Percentiles rank a stretch among this genome's conserved stretches.
Conservation (phyloP, 768 basidiomycete species). For the Boletus rufocinnamomeus region DNA sequence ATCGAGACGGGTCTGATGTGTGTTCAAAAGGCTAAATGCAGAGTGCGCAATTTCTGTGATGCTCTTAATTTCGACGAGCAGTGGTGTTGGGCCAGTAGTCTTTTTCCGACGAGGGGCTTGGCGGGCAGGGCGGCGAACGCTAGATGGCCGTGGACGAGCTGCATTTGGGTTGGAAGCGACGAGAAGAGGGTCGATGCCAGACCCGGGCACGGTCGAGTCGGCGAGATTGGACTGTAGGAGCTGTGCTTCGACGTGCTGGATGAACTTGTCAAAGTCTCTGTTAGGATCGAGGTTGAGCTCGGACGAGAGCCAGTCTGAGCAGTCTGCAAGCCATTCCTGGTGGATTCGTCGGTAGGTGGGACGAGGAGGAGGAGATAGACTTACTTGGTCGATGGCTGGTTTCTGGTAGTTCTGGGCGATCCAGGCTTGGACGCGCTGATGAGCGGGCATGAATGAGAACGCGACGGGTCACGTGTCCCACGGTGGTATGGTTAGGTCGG, state of each 20-base stretch:
- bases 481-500: constrained; percentile 19
- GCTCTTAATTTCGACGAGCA: constrained; percentile 73
- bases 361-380: constrained; percentile 5
- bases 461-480: constrained; percentile 12
- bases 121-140: constrained; percentile 4
- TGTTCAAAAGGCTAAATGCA: constrained; percentile 77
- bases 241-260: constrained; percentile 59
- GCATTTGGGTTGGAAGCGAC: constrained; percentile 13
- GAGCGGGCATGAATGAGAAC: constrained; percentile 22
- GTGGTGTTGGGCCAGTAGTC: constrained; percentile 42
- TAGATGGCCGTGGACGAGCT: constrained; percentile 9
- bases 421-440: constrained; percentile 49
- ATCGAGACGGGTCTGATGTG: constrained; percentile 61
- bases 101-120: constrained; percentile 14
- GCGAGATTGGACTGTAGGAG: constrained; percentile 69
- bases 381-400: constrained; percentile 64
- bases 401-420: constrained; percentile 55
- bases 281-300: constrained; percentile 50
- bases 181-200: constrained; percentile 53
- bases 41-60: constrained; percentile 87
- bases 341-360: constrained; percentile 1
- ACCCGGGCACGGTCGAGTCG: constrained; percentile 70
- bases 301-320: constrained; percentile 61
- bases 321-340: constrained; percentile 77
- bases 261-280: constrained; percentile 51